Evolutionary conservation across 2,329 filamentous ascomycete species (phyloP).

Genomic region (Sphaceloma murrayae): DNA sequence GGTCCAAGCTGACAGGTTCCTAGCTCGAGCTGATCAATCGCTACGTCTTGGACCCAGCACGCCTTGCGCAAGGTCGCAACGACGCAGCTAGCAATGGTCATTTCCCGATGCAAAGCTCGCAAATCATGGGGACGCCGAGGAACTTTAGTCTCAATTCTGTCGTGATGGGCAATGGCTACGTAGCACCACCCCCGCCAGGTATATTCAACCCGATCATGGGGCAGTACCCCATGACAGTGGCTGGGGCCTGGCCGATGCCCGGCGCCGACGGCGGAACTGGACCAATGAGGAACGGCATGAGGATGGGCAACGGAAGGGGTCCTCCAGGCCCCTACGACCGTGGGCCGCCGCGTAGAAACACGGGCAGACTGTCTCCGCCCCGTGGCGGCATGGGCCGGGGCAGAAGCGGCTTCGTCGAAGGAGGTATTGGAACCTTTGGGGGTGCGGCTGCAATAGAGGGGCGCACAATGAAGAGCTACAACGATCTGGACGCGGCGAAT

Average conservation of each 20-base stretch:
- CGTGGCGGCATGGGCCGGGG: slow-evolving; percentile 45
- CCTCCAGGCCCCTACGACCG: slow-evolving; percentile 27
- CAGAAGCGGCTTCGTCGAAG: slow-evolving; percentile 66
- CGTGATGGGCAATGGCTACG: slow-evolving; percentile 19
- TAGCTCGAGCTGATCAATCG: slow-evolving; percentile 85
- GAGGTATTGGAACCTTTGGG: slow-evolving; percentile 62
- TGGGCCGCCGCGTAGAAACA: slow-evolving; percentile 48
- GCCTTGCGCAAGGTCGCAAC: slow-evolving; percentile 85
- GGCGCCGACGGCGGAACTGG: slow-evolving; percentile 30
- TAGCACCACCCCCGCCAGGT: slow-evolving; percentile 15
- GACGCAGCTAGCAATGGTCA: slow-evolving; percentile 94
- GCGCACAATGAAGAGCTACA: slow-evolving; percentile 89
- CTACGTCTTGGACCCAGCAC: slow-evolving; percentile 87
- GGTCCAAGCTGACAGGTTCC: slow-evolving; percentile 3
- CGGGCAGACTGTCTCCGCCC: slow-evolving; percentile 40
- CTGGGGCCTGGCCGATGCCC: slow-evolving; percentile 19
- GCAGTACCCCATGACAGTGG: slow-evolving; percentile 20
- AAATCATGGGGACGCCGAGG: slow-evolving; percentile 65
- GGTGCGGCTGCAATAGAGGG: slow-evolving; percentile 88
- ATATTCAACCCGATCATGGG: slow-evolving; percentile 19
- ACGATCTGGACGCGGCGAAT: slow-evolving; percentile 76
- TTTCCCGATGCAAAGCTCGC: slow-evolving; percentile 68
- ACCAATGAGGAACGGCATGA: slow-evolving; percentile 32
- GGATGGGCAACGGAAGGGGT: slow-evolving; percentile 16
- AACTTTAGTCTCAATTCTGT: slow-evolving; percentile 69